Conservation (phyloP, 306 rosid genomes). For the Begonia loranthoides region DNA sequence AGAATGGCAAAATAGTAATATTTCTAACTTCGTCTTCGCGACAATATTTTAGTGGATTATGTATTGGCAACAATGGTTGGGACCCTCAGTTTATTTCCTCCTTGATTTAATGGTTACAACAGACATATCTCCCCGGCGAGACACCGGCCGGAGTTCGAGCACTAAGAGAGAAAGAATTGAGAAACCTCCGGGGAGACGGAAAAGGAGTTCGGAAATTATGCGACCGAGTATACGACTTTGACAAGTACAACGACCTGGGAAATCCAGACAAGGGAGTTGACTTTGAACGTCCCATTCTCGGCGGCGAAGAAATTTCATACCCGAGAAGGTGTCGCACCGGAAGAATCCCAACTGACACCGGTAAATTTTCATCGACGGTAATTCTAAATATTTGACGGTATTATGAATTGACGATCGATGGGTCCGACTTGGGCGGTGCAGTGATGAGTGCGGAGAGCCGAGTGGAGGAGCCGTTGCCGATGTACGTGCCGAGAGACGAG, state of each 20-base stretch:
- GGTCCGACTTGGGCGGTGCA: background rate
- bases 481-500: slow-evolving; percentile 93
- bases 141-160: slow-evolving; percentile 68
- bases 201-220: slow-evolving; percentile 56
- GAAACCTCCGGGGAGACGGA: slow-evolving; percentile 54
- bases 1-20: too few species aligned
- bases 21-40: too few species aligned
- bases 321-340: slow-evolving; percentile 98
- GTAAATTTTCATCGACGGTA: slow-evolving; percentile 17
- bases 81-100: too few species aligned
- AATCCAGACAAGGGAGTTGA: slow-evolving; percentile 72
- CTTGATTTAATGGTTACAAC: slow-evolving; percentile 25
- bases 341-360: slow-evolving; percentile 51
- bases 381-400: background rate
- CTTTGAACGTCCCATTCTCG: slow-evolving; percentile 52
- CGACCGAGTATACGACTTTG: slow-evolving; percentile 67
- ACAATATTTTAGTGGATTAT: too few species aligned
- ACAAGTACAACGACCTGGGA: slow-evolving; percentile 78
- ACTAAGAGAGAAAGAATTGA: slow-evolving; percentile 64
- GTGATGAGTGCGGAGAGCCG: slow-evolving; percentile 66
- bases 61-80: too few species aligned
- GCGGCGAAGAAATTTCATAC: slow-evolving; percentile 51
- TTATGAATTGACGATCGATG: too few species aligned
- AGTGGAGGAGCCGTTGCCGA: slow-evolving; percentile 78
- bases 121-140: slow-evolving; percentile 68